phyloP scores from a whole-genome alignment of 2,329 filamentous ascomycete species.

The Sporothrix sp. region DNA sequence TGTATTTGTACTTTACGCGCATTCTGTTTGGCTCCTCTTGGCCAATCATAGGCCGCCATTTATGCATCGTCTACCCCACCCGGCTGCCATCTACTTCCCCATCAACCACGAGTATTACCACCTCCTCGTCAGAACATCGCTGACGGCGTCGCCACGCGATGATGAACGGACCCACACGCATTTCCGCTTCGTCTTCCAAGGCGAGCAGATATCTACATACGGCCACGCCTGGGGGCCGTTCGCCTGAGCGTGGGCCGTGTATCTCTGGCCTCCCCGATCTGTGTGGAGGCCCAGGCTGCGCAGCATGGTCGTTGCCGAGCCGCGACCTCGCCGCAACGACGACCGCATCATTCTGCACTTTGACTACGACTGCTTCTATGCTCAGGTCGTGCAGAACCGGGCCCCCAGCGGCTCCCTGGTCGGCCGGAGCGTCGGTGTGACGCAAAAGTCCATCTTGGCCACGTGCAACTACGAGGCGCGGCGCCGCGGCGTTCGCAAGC shows the following conservation, averaged over 20 bases:
- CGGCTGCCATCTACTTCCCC: neutral
- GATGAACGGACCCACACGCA: neutral
- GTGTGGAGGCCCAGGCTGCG: neutral
- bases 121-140: neutral
- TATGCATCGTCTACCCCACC: too few species aligned
- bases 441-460: constrained; percentile 87
- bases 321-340: constrained; percentile 37
- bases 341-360: constrained; percentile 71
- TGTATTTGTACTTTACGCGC: too few species aligned
- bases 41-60: neutral
- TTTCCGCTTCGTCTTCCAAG: neutral
- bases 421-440: constrained; percentile 66
- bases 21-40: too few species aligned
- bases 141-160: neutral
- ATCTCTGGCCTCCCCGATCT: neutral
- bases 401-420: constrained; percentile 48
- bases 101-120: neutral
- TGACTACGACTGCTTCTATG: constrained; percentile 90
- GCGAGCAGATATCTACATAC: neutral
- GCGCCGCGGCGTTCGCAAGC: constrained; percentile 61
- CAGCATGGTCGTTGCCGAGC: neutral
- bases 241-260: neutral
- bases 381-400: constrained; percentile 76
- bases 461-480: constrained; percentile 93
- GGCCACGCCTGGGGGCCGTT: neutral